Conservation (phyloP, 2,329 filamentous ascomycete genomes). For the Paecilomyces niveus region DNA sequence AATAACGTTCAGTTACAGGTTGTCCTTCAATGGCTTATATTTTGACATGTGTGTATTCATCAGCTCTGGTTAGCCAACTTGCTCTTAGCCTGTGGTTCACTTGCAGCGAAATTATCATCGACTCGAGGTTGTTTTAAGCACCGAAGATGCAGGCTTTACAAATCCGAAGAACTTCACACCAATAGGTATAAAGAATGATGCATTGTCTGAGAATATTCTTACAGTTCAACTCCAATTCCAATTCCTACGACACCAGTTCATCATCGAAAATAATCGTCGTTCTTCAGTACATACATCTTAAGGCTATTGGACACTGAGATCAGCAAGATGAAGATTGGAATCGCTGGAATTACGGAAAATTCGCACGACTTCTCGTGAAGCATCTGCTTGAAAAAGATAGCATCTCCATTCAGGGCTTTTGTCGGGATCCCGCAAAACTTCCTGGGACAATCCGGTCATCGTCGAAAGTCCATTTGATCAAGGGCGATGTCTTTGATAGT, state of each 20-base stretch:
- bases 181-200: background rate
- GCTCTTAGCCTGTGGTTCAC: background rate
- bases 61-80: background rate
- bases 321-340: conserved; percentile 12
- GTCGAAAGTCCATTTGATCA: conserved; percentile 13
- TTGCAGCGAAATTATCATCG: background rate
- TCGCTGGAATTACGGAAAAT: conserved; percentile 29
- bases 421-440: conserved; percentile 22
- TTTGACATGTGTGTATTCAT: no score
- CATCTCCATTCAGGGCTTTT: conserved; percentile 19
- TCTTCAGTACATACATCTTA: no score
- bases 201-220: background rate
- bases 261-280: no score
- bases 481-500: conserved; percentile 19
- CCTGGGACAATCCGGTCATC: conserved; percentile 7
- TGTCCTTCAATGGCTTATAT: no score
- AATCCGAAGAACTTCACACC: background rate
- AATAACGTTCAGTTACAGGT: no score
- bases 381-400: conserved; percentile 19
- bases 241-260: background rate
- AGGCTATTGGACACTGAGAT: background rate
- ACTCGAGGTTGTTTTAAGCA: background rate
- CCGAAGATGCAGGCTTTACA: background rate
- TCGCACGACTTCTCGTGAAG: conserved; percentile 21
- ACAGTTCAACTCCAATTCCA: background rate